Base-by-base conservation (phyloP, 106 monocot genomes). In the Dendrobium nobile region DNA sequence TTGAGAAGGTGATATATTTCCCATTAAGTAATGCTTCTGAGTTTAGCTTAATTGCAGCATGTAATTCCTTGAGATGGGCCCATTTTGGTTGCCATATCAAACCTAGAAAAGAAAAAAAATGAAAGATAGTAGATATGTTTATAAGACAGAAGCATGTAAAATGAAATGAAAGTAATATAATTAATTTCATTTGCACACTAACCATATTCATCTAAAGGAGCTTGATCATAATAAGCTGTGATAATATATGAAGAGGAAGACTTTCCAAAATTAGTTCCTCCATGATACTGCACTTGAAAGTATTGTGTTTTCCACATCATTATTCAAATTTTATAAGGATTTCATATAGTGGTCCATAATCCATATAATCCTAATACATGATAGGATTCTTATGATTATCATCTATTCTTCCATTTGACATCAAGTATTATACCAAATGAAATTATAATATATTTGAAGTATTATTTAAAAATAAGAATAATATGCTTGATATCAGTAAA, bases 201-300 rank as follows among this genome's bases (percentile, higher is more conserved):
- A 99, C 98, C 98, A 79, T 95, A 99, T 90, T 99, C 98, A 91
- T 99, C 98, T 82, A 99, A 82, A 54, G 95, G 98, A 79, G 95
- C 95, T 83, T 91, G 48, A 82, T 99, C 95, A 43, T 93, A 93
- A 55, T 99, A 99, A 70, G 87, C 85, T 72, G 95, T 91, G 70
- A 84, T 91, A 19, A 91, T 84, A 78, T 81, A 93, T 59, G 95
- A 80, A 75, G 95, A 91, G 18, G 91, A 86, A 74, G 84, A 84
- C 42, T 82, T 85, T 68, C 90, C 98, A 77, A 99, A 91, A 70
- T 99, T 99, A 59, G 98, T 99, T 58, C 98, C 98, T 74, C 98
- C 98, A 81, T 99, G 98, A 78, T 95, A 99, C 98, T 99, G 67
- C 78, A 85, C 85, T 47, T 56, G 27, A 16, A 77, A 81, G 2